Evolutionary conservation across 2,329 filamentous ascomycete species (phyloP).

Genomic region (Pochonia chlamydosporia): DNA sequence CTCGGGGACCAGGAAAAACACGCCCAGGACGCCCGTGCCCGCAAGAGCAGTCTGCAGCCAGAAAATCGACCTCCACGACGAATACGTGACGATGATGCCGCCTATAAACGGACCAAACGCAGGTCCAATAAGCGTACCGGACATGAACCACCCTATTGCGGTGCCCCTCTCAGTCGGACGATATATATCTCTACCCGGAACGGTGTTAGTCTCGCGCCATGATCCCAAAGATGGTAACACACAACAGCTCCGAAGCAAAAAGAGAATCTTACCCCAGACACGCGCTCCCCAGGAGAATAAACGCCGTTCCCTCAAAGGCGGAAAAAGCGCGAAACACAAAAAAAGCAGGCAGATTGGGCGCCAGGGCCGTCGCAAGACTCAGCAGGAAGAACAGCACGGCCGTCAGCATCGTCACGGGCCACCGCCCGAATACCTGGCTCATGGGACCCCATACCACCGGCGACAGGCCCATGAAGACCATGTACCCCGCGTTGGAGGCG

Average conservation of each 20-base stretch:
- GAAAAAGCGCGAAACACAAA: conserved; percentile 70
- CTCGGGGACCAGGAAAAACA: conserved; percentile 64
- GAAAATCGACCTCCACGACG: conserved; percentile 69
- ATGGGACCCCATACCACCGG: conserved; percentile 69
- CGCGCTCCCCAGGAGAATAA: conserved; percentile 65
- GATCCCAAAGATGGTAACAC: not conserved
- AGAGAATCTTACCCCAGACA: conserved; percentile 51
- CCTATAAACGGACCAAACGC: conserved; percentile 66
- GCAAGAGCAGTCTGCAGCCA: conserved; percentile 69
- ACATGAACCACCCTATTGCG: conserved; percentile 68
- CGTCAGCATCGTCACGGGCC: conserved; percentile 51
- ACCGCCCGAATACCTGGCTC: conserved; percentile 58
- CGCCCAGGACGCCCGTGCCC: conserved; percentile 50
- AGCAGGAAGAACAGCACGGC: conserved; percentile 60
- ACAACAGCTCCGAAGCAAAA: not conserved
- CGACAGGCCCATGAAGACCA: conserved; percentile 66
- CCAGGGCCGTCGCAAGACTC: conserved; percentile 65
- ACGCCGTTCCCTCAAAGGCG: conserved; percentile 69
- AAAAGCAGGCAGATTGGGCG: conserved; percentile 65
- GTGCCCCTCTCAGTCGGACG: conserved; percentile 64
- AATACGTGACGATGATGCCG: conserved; percentile 71
- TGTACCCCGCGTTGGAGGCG: conserved; percentile 68
- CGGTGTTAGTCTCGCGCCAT: not conserved
- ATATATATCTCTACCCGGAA: conserved; percentile 47
- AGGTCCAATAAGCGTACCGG: conserved; percentile 65